Evolutionary conservation across 2,329 filamentous ascomycete species (phyloP).

Genomic region (Cyanodermella asteris): DNA sequence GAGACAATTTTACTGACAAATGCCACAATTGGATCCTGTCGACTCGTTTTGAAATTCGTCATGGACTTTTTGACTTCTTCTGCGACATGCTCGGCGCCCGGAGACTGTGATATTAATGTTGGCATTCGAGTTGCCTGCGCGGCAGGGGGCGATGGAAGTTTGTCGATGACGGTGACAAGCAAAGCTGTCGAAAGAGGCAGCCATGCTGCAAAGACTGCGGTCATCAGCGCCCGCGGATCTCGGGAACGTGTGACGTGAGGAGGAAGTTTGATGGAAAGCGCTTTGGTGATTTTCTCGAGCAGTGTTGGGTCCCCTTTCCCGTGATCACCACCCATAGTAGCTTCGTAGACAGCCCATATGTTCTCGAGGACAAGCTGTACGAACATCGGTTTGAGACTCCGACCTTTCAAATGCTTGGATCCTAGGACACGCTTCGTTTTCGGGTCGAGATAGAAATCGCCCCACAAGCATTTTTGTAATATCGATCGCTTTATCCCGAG

Average conservation of each 20-base stretch:
- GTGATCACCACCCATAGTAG: constrained; percentile 60
- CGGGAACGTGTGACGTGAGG: constrained; percentile 66
- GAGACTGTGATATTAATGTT: constrained; percentile 55
- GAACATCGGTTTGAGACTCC: constrained; percentile 86
- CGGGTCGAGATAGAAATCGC: constrained; percentile 85
- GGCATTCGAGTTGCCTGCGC: constrained; percentile 68
- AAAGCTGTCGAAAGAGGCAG: constrained; percentile 80
- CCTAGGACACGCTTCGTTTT: constrained; percentile 89
- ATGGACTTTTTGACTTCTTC: constrained; percentile 55
- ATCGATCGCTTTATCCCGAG: constrained; percentile 74
- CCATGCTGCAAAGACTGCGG: constrained; percentile 73
- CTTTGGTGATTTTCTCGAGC: constrained; percentile 88
- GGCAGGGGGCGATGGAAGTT: constrained; percentile 58
- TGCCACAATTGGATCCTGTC: constrained; percentile 60
- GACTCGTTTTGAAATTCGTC: constrained; percentile 49
- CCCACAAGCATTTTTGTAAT: constrained; percentile 90
- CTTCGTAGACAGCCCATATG: constrained; percentile 88
- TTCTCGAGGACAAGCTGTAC: constrained; percentile 90
- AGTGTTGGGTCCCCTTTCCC: constrained; percentile 64
- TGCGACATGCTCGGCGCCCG: constrained; percentile 51
- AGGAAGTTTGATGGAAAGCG: constrained; percentile 61
- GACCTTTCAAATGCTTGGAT: constrained; percentile 78
- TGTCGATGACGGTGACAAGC: constrained; percentile 82
- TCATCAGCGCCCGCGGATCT: constrained; percentile 66
- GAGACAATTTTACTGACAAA: constrained; percentile 99